These are phyloP conservation scores for Scedosporium boydii DNA, from an alignment of 2,329 filamentous ascomycete genomes.

Conservation along the genomic window DNA sequence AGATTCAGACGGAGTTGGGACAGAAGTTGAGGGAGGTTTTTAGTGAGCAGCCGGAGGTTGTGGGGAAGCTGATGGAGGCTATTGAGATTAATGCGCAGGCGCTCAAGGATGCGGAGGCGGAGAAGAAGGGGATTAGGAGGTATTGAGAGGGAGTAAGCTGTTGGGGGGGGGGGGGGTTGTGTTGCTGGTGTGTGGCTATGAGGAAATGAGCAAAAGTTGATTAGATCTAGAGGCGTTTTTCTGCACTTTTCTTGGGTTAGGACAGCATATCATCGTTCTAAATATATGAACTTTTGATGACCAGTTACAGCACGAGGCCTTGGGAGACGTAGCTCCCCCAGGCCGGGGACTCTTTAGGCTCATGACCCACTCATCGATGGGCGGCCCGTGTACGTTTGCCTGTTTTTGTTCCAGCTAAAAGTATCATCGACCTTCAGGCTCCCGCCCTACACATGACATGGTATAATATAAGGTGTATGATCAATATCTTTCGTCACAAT, in stretches of 20 bases:
- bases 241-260: not conserved
- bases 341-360: too few relatives aligned
- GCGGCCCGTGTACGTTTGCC: too few relatives aligned
- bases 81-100: slow-evolving; percentile 47
- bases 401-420: too few relatives aligned
- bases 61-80: slow-evolving; percentile 51
- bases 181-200: not conserved
- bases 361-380: too few relatives aligned
- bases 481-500: too few relatives aligned
- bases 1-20: slow-evolving; percentile 47
- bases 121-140: slow-evolving; percentile 18
- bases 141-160: slow-evolving; percentile 3
- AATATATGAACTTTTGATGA: not conserved
- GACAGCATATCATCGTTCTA: not conserved
- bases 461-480: too few relatives aligned
- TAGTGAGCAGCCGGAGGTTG: slow-evolving; percentile 48
- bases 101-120: slow-evolving; percentile 33
- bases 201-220: not conserved
- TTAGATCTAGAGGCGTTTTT: not conserved
- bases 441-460: too few relatives aligned
- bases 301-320: too few relatives aligned
- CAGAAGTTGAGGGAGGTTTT: slow-evolving; percentile 48
- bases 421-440: too few relatives aligned
- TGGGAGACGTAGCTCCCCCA: too few relatives aligned
- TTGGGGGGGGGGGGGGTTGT: too few relatives aligned